Conservation (phyloP, 495 filamentous ascomycete genomes). For the Halenospora varia region DNA sequence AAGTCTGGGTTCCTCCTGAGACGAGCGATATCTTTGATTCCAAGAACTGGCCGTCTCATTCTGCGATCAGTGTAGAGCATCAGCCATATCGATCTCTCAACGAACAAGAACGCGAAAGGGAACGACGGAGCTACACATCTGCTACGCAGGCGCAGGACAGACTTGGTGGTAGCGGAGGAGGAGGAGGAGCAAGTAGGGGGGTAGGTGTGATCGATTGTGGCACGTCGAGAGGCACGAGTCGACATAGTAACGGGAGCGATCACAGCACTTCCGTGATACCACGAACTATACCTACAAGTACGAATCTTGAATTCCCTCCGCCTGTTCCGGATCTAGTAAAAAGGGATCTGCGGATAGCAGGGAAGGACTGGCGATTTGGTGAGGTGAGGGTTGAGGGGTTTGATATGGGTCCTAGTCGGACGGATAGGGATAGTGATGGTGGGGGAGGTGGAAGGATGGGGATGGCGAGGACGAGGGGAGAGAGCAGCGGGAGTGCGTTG, state of each 20-base stretch:
- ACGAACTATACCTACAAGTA: neutral
- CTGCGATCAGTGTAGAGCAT: neutral
- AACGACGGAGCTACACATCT: conserved; percentile 14
- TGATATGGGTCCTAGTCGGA: conserved; percentile 44
- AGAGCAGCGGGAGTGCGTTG: conserved; percentile 6
- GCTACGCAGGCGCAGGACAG: neutral
- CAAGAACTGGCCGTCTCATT: conserved; percentile 36
- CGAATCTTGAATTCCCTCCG: conserved; percentile 6
- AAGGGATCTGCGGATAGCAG: conserved; percentile 11
- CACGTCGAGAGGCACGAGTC: neutral
- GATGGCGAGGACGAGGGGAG: conserved; percentile 13
- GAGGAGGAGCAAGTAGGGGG: too few species aligned
- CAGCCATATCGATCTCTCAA: neutral
- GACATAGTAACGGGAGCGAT: neutral
- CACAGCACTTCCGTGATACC: neutral
- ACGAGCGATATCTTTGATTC: conserved; percentile 43
- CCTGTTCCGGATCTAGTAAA: conserved; percentile 2
- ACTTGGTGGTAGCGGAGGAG: neutral
- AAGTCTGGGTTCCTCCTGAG: conserved; percentile 35
- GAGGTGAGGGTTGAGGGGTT: conserved; percentile 62
- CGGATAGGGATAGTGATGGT: neutral
- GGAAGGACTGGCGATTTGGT: conserved; percentile 59
- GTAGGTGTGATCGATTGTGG: conserved; percentile 24
- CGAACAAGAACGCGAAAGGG: neutral
- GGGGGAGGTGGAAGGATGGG: too few species aligned